These are phyloP conservation scores for Rhododendron mucronatum DNA, from an alignment of 148 eudicot species.

Conservation along the genomic window DNA sequence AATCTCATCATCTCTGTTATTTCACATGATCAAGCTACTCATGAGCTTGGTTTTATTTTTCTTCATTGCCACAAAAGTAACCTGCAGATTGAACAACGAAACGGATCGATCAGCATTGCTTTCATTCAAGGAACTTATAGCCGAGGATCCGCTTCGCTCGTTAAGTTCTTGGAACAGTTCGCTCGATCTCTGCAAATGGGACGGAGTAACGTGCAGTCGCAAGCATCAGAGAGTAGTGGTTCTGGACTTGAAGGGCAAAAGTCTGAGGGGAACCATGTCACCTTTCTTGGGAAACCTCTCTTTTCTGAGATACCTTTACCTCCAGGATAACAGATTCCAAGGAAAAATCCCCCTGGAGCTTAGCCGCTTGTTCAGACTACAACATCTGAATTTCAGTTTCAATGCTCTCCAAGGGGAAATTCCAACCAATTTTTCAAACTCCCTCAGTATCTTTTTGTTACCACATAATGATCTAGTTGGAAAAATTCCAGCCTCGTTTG, in stretches of 20 bases:
- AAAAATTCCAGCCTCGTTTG: not conserved
- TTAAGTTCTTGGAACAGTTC: conserved; percentile 8
- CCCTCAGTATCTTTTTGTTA: fast-evolving
- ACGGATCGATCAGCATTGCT: not conserved
- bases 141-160: not conserved
- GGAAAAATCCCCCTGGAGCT: not conserved
- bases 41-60: not conserved
- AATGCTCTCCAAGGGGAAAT: conserved; percentile 3
- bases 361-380: not conserved
- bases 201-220: not conserved
- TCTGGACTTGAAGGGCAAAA: not conserved
- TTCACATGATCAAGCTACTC: not conserved
- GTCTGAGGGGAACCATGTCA: not conserved
- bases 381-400: not conserved
- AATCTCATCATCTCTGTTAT: not conserved
- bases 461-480: not conserved
- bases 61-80: not conserved
- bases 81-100: not conserved
- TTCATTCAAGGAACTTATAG: not conserved
- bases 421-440: not conserved
- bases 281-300: not conserved
- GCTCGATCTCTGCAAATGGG: not conserved
- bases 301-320: not conserved
- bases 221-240: not conserved
- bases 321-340: not conserved